Evolutionary conservation across 495 filamentous ascomycete species (phyloP), one percentile per base, ranked within the genome.

Genomic region (Talaromyces wortmannii): DNA sequence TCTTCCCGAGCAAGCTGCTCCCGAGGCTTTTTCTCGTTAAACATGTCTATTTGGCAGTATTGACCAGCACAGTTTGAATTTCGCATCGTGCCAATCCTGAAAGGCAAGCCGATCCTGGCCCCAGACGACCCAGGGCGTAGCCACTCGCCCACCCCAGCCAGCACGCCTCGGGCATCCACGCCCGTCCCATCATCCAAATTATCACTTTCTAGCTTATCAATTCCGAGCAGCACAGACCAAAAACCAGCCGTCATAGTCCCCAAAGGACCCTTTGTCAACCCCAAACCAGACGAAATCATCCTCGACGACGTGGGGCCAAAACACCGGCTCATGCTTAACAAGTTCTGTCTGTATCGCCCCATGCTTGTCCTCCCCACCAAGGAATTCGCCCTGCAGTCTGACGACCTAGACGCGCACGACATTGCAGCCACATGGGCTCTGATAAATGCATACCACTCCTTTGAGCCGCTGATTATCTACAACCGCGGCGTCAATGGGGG

Each of bases 401-500:
- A 67, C 12, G 65, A 65, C 31, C 62, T 72, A 18, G 60, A 71
- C 42, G 30, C n/a, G 6, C 12, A n/a, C 7, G 61, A 63, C 42
- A 45, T 63, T 29, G 43, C 43, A 15, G 59, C 48, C 12, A 60
- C 55, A 51, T 72, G 58, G 68, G 63, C 42, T 60, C 63, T 61
- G 33, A 58, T 50, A 48, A 59, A 46, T 36, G 60, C 59, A 43
- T 40, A 45, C 2, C 17, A 53, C 45, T 48, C 48, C 5, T 53
- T 53, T 32, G 56, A 45, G n/a, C 56, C 55, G 12, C 49, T 66
- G 45, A 48, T 62, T 16, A 57, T 66, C 7, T 66, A 66, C 48
- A 66, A 66, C 31, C 64, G 62, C 46, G 63, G 63, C 6, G 59
- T 56, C 12, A 56, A 66, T 18, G 63, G 62, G 36, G 63, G 63